Percentiles rank a stretch among this genome's conserved stretches.
Evolutionary conservation across 2,329 filamentous ascomycete genomes (phyloP).

Genomic region (Arthrobotrys conoides): DNA sequence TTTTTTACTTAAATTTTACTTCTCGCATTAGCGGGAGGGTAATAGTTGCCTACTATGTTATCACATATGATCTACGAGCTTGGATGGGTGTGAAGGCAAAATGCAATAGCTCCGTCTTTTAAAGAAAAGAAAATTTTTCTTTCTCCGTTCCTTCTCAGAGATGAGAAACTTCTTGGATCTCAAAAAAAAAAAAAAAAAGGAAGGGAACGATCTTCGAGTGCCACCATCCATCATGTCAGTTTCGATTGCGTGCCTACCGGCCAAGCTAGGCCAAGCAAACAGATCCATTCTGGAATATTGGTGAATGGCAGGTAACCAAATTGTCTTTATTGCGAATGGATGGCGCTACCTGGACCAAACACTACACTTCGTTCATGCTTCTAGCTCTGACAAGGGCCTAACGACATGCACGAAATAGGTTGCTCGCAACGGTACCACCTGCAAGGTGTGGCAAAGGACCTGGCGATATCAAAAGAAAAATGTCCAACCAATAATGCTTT

Average conservation of each 20-base stretch:
- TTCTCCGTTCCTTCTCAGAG: neutral
- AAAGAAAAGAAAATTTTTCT: constrained; percentile 11
- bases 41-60: constrained; percentile 32
- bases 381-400: constrained; percentile 29
- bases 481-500: constrained; percentile 28
- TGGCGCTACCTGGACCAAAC: constrained; percentile 53
- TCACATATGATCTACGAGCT: constrained; percentile 33
- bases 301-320: constrained; percentile 45
- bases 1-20: neutral
- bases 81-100: constrained; percentile 35
- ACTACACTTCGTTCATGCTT: constrained; percentile 24
- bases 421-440: constrained; percentile 48
- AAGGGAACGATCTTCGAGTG: constrained; percentile 26
- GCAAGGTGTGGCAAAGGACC: constrained; percentile 52
- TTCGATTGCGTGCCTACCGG: constrained; percentile 39
- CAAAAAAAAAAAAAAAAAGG: no score
- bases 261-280: constrained; percentile 52
- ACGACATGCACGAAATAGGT: constrained; percentile 43
- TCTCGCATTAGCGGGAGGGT: constrained; percentile 18
- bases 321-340: constrained; percentile 49
- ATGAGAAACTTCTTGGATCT: constrained; percentile 26
- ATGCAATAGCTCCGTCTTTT: constrained; percentile 16
- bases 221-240: constrained; percentile 21
- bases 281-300: constrained; percentile 57
- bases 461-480: constrained; percentile 20